Conservation (phyloP, 2,329 filamentous ascomycete species). For the Exserohilum rostratum region DNA sequence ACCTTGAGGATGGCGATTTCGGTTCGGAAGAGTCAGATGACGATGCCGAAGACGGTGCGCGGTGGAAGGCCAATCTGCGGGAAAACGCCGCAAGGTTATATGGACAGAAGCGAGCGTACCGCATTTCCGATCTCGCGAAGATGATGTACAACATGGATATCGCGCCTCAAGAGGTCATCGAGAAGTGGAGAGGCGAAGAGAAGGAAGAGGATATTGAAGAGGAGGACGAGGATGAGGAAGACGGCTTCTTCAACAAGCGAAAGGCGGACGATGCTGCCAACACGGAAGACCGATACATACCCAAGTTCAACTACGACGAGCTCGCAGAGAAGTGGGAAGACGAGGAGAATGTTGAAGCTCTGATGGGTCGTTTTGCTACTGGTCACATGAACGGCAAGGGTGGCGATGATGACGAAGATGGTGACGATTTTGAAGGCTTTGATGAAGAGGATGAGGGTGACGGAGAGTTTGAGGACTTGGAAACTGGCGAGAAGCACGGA, state of each 20-base stretch:
- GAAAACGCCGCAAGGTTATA: conserved; percentile 76
- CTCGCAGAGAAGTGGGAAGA: conserved; percentile 86
- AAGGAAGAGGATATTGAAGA: conserved; percentile 58
- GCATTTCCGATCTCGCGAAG: conserved; percentile 80
- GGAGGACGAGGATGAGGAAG: conserved; percentile 68
- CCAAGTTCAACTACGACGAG: conserved; percentile 77
- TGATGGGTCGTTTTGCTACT: conserved; percentile 78
- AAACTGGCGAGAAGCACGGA: conserved; percentile 70
- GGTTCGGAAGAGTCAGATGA: conserved; percentile 61
- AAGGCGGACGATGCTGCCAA: conserved; percentile 56
- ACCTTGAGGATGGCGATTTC: conserved; percentile 54
- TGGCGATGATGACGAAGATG: conserved; percentile 48
- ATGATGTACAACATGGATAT: conserved; percentile 88
- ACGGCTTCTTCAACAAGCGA: conserved; percentile 67
- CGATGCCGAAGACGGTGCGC: conserved; percentile 73
- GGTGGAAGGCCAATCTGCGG: conserved; percentile 88
- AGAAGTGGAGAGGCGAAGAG: conserved; percentile 77
- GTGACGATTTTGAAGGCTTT: conserved; percentile 63
- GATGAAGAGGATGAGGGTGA: conserved; percentile 70
- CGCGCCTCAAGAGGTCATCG: conserved; percentile 74
- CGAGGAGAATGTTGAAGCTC: conserved; percentile 73
- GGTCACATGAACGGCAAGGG: conserved; percentile 61
- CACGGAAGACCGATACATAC: conserved; percentile 78
- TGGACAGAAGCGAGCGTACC: conserved; percentile 71
- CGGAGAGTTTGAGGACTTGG: conserved; percentile 83